Conservation (phyloP, 768 basidiomycete genomes). For the Lyophyllum atratum region DNA sequence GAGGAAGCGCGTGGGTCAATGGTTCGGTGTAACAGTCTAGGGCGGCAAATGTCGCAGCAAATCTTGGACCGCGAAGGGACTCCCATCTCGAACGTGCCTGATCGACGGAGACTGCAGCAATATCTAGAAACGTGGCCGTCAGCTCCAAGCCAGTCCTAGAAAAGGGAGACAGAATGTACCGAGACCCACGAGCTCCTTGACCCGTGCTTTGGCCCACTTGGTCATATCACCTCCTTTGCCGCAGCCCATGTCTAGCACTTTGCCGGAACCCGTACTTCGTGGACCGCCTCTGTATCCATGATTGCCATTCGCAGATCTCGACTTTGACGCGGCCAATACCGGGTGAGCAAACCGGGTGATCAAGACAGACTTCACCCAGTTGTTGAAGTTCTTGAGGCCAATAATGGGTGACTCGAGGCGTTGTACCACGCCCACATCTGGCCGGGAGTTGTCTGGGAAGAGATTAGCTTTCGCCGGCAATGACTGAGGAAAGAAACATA, state of each 20-base stretch:
- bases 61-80: slow-evolving; percentile 50
- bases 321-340: slow-evolving; percentile 45
- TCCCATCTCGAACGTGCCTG: slow-evolving; percentile 83
- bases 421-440: slow-evolving; percentile 85
- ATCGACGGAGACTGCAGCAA: slow-evolving; percentile 84
- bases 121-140: slow-evolving; percentile 52
- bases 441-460: slow-evolving; percentile 82
- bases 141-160: slow-evolving; percentile 7
- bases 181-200: slow-evolving; percentile 77
- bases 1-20: slow-evolving; percentile 68
- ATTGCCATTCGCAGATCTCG: slow-evolving; percentile 25
- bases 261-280: slow-evolving; percentile 49
- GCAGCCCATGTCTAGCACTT: slow-evolving; percentile 94
- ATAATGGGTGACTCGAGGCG: slow-evolving; percentile 92
- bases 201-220: slow-evolving; percentile 90
- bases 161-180: slow-evolving; percentile 49
- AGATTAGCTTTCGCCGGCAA: not conserved
- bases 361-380: slow-evolving; percentile 98
- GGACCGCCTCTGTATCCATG: slow-evolving; percentile 21
- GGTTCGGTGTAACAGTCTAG: slow-evolving; percentile 86
- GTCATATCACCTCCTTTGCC: slow-evolving; percentile 98
- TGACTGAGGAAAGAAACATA: slow-evolving; percentile 36
- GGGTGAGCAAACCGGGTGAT: slow-evolving; percentile 89
- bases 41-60: slow-evolving; percentile 80
- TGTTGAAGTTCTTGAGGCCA: slow-evolving; percentile 97